These are phyloP conservation scores for Prinsepia uniflora DNA, from an alignment of 306 rosid genomes.

Conservation along the genomic window DNA sequence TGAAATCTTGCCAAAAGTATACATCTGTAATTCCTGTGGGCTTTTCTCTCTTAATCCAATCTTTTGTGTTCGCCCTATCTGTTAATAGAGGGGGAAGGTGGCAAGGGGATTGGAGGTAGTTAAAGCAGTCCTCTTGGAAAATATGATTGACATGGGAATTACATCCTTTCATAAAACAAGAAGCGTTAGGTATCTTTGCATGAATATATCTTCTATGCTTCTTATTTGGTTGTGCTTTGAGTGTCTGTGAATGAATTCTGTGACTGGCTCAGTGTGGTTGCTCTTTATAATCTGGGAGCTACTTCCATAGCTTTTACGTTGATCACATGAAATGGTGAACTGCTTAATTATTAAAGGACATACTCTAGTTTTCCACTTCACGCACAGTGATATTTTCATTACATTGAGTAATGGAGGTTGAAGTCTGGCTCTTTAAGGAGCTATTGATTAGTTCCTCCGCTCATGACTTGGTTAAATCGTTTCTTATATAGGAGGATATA, in stretches of 20 bases:
- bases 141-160: neutral
- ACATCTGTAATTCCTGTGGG: neutral
- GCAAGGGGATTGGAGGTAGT: neutral
- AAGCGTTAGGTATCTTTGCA: neutral
- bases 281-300: neutral
- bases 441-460: neutral
- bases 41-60: neutral
- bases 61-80: neutral
- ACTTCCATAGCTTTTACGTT: neutral
- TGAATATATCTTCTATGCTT: slow-evolving; percentile 1
- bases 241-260: neutral
- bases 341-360: neutral
- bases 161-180: neutral
- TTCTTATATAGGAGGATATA: neutral
- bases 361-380: slow-evolving; percentile 1
- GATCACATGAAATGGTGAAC: neutral
- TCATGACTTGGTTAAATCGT: neutral
- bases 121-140: neutral
- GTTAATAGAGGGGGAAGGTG: neutral
- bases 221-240: neutral
- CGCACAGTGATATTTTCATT: neutral
- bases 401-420: neutral
- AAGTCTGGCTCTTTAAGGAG: neutral
- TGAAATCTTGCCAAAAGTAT: neutral
- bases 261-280: slow-evolving; percentile 1